Evolutionary conservation across 768 basidiomycete species (phyloP).

Genomic region (Lactarius psammicola): DNA sequence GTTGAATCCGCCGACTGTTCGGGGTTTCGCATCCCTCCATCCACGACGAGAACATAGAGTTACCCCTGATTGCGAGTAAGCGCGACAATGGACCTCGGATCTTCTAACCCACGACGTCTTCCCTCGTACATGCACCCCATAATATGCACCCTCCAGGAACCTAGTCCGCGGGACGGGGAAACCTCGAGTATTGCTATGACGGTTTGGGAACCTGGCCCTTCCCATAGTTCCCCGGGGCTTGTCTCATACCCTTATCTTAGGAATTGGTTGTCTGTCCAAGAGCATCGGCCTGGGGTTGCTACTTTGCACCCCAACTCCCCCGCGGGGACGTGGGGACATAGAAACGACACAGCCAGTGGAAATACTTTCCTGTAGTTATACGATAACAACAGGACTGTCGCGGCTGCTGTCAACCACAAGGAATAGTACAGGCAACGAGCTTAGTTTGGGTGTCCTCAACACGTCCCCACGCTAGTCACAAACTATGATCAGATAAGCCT

Average conservation of each 20-base stretch:
- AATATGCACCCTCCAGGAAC: conserved; percentile 1
- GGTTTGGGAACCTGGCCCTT: conserved; percentile 5
- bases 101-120: neutral
- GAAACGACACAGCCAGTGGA: neutral
- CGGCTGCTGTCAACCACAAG: neutral
- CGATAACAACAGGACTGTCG: neutral
- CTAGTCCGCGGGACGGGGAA: conserved; percentile 24
- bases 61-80: neutral
- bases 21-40: neutral
- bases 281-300: neutral
- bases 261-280: conserved; percentile 5
- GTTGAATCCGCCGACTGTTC: conserved; percentile 6
- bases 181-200: conserved; percentile 16
- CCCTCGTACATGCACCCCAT: conserved; percentile 5
- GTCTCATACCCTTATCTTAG: conserved; percentile 2
- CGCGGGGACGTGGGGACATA: conserved; percentile 1
- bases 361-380: neutral
- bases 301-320: conserved; percentile 10
- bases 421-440: conserved; percentile 1
- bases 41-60: neutral
- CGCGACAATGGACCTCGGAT: neutral
- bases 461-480: conserved; percentile 5
- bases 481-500: conserved; percentile 12
- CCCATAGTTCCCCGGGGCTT: conserved; percentile 1
- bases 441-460: conserved; percentile 7